A percentile compares a stretch with the other conserved stretches of the same genome.
Conservation (phyloP, 2,329 filamentous ascomycete genomes). For the Fusarium setosum region DNA sequence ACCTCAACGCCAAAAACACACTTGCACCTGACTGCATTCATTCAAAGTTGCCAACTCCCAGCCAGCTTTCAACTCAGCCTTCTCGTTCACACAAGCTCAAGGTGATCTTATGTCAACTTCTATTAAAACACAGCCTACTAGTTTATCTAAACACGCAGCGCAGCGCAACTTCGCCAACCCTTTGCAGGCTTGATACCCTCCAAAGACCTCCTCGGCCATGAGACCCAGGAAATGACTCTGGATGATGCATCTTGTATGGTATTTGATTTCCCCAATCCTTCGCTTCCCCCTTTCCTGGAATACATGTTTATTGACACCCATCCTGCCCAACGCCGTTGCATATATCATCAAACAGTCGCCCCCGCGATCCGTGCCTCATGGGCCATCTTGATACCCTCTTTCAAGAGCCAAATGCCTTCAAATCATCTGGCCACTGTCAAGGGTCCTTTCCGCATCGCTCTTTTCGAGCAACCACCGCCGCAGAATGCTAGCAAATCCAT, state of each 20-base stretch:
- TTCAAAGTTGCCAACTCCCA: not conserved
- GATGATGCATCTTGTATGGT: conserved; percentile 41
- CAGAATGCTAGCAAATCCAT: conserved; percentile 22
- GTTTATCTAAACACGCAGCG: conserved; percentile 46
- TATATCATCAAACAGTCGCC: conserved; percentile 46
- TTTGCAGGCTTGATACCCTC: conserved; percentile 33
- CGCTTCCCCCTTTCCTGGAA: conserved; percentile 38
- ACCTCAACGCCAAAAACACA: not conserved
- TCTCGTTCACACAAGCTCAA: not conserved
- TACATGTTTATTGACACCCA: conserved; percentile 41
- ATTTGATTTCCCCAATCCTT: conserved; percentile 38
- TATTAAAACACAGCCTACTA: conserved; percentile 56
- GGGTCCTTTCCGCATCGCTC: conserved; percentile 7
- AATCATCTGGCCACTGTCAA: not conserved
- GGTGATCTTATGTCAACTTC: conserved; percentile 46
- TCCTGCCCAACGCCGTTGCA: conserved; percentile 45
- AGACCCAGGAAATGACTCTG: conserved; percentile 15
- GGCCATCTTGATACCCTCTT: conserved; percentile 16
- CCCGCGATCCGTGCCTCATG: conserved; percentile 25
- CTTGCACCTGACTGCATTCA: not conserved
- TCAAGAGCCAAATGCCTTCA: conserved; percentile 1
- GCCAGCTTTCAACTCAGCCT: too few species aligned
- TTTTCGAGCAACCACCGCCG: conserved; percentile 3
- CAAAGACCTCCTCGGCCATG: conserved; percentile 17
- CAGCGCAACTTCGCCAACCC: conserved; percentile 33